Conservation (phyloP, 805 yeast species). For the Schwanniomyces vanrijiae region DNA sequence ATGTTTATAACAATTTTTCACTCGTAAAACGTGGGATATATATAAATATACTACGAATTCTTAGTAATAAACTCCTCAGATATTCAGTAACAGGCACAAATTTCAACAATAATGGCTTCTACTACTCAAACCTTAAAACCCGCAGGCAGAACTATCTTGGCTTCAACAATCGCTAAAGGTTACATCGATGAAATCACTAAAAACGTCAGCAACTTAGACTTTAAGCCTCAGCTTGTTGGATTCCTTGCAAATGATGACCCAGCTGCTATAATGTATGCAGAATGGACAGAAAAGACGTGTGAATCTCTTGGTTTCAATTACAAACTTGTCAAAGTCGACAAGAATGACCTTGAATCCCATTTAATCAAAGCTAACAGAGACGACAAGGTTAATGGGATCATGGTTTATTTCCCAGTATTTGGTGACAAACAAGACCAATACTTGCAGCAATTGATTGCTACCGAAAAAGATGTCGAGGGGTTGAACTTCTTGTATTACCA, state of each 20-base stretch:
- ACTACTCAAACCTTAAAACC: slow-evolving; percentile 20
- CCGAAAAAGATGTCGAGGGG: slow-evolving; percentile 95
- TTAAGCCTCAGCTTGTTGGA: slow-evolving; percentile 82
- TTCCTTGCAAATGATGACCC: slow-evolving; percentile 91
- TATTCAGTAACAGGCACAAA: background rate
- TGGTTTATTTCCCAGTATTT: slow-evolving; percentile 97
- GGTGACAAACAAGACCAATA: slow-evolving; percentile 95
- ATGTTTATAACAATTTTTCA: background rate
- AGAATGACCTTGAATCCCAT: slow-evolving; percentile 82
- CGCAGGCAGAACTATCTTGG: slow-evolving; percentile 81
- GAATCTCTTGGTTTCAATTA: slow-evolving; percentile 82
- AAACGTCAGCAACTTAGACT: slow-evolving; percentile 52
- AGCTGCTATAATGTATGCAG: slow-evolving; percentile 92
- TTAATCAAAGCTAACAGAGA: slow-evolving; percentile 82
- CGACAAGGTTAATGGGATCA: slow-evolving; percentile 79
- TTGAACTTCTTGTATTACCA: slow-evolving; percentile 86
- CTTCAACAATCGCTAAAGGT: slow-evolving; percentile 82
- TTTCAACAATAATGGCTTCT: slow-evolving; percentile 7
- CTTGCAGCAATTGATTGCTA: slow-evolving; percentile 87
- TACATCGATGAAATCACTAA: slow-evolving; percentile 69
- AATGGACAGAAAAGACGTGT: slow-evolving; percentile 92
- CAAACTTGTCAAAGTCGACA: slow-evolving; percentile 70
- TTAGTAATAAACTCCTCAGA: background rate
- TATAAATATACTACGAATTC: background rate
- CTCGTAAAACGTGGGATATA: background rate